phyloP scores from a whole-genome alignment of 2,329 filamentous ascomycete genomes.

The Talaromyces atroroseus region DNA sequence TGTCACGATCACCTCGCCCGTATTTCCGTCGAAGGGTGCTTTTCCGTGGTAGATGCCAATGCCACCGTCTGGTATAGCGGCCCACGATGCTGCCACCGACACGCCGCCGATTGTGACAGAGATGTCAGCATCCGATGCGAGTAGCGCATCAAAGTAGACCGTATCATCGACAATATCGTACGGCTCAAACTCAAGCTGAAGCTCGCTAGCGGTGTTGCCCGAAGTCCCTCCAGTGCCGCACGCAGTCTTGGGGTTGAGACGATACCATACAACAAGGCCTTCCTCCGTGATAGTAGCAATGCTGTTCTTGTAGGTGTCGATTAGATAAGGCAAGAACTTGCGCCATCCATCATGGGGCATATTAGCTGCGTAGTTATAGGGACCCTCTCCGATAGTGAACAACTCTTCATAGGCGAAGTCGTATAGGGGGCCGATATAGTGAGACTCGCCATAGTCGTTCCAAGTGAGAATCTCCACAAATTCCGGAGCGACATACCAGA shows the following conservation, averaged over 20 bases:
- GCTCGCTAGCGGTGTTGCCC: slow-evolving; percentile 26
- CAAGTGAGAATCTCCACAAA: slow-evolving; percentile 40
- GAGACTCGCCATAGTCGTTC: slow-evolving; percentile 57
- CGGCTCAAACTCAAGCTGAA: slow-evolving; percentile 23
- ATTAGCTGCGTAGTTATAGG: slow-evolving; percentile 28
- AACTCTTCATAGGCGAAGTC: slow-evolving; percentile 29
- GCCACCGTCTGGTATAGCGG: slow-evolving; percentile 15
- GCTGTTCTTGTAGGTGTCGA: slow-evolving; percentile 30
- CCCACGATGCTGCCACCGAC: slow-evolving; percentile 12
- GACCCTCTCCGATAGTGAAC: slow-evolving; percentile 37
- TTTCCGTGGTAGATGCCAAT: slow-evolving; percentile 28
- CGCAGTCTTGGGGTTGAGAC: slow-evolving; percentile 23
- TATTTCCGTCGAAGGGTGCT: slow-evolving; percentile 25
- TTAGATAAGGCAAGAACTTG: slow-evolving; percentile 28
- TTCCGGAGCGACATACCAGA: slow-evolving; percentile 46
- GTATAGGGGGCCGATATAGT: slow-evolving; percentile 51
- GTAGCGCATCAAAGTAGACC: slow-evolving; percentile 24
- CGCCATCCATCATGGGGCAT: slow-evolving; percentile 30
- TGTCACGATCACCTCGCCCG: slow-evolving; percentile 22
- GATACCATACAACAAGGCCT: slow-evolving; percentile 30
- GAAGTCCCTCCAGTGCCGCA: slow-evolving; percentile 27
- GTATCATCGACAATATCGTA: slow-evolving; percentile 24
- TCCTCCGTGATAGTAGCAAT: slow-evolving; percentile 17
- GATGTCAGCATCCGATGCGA: slow-evolving; percentile 22
- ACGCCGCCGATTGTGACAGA: slow-evolving; percentile 24